Evolutionary conservation across 306 rosid genomes (phyloP), one percentile per base, ranked within the genome.

Genomic region (Glycine latifolia): DNA sequence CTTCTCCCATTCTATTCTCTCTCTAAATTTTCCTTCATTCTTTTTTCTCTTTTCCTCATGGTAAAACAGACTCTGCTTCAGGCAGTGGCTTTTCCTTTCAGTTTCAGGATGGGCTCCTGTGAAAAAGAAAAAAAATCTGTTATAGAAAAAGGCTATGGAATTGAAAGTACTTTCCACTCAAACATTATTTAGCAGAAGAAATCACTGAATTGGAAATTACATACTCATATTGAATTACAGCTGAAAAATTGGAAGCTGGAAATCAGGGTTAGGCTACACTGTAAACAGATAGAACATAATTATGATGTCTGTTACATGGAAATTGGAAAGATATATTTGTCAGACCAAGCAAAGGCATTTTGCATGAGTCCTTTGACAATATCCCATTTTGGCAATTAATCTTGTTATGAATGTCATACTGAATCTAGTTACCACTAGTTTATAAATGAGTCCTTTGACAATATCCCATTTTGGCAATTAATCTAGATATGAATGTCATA

Each of bases 401-500:
- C 60, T 54, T n/a, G 60, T 54, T 54, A 54, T 54, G 26, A n/a
- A n/a, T 54, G 60, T 54, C 60, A n/a, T 54, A 54, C 17, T n/a
- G 20, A n/a, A 54, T 54, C 58, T 52, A 13, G 7, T 4, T 53
- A 1, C 20, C 59, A 14, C 59, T 26, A 26, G 31, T 26, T 26
- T 26, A 26, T 26, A 26, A 26, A 26, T 26, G 31, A 55, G 26
- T 55, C 61, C 31, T 15, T 54, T 54, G 60, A 53, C 60, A 7
- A 54, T 54, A 15, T 54, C 3, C 20, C 8, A 54, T 54, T 54
- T 54, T 54, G 60, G 26, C 60, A 54, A 6, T 15, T 4, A 6
- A 54, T 54, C 60, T n/a, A n/a, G 60, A n/a, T 54, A 54, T 54
- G 26, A n/a, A n/a, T 54, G 60, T 54, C 60, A n/a, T 54, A 54